A percentile compares a stretch with the other conserved stretches of the same genome.
Evolutionary conservation across 139 green algal species (phyloP).

Genomic region (Chlamydomonas sphaeroides): DNA sequence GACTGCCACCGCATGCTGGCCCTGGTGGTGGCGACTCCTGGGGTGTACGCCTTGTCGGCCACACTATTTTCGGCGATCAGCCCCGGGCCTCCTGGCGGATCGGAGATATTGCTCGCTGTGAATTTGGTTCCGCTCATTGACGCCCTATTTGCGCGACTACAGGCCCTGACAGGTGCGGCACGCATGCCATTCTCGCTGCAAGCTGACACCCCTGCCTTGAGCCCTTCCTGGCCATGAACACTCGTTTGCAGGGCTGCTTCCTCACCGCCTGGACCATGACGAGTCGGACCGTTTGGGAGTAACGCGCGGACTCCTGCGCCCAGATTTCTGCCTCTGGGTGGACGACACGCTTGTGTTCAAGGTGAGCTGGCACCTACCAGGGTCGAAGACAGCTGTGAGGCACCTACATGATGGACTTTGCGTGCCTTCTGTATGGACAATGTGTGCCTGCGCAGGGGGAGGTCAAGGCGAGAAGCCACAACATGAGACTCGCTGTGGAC

Average conservation of each 20-base stretch:
- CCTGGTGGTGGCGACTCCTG: not conserved
- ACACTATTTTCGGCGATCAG: not conserved
- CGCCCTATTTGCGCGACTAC: not conserved
- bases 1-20: not conserved
- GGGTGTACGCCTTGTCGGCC: not conserved
- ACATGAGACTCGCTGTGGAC: not conserved
- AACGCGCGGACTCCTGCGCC: too few species aligned
- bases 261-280: slow-evolving; percentile 4
- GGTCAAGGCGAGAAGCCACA: slow-evolving; percentile 1
- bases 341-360: slow-evolving; percentile 25
- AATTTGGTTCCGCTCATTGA: not conserved
- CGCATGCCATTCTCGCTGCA: not conserved
- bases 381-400: slow-evolving; percentile 3
- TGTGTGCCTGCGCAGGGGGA: slow-evolving; percentile 18
- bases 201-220: not conserved
- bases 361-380: not conserved
- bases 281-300: not conserved
- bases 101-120: not conserved
- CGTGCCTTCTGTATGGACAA: not conserved
- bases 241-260: slow-evolving; percentile 21
- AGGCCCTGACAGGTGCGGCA: slow-evolving; percentile 5
- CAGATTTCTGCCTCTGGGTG: slow-evolving; percentile 15
- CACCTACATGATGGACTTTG: not conserved
- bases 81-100: not conserved
- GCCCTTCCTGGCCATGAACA: slow-evolving; percentile 7